Conservation (phyloP, 1,284 basidiomycete genomes). For the Fomitopsis schrenkii region DNA sequence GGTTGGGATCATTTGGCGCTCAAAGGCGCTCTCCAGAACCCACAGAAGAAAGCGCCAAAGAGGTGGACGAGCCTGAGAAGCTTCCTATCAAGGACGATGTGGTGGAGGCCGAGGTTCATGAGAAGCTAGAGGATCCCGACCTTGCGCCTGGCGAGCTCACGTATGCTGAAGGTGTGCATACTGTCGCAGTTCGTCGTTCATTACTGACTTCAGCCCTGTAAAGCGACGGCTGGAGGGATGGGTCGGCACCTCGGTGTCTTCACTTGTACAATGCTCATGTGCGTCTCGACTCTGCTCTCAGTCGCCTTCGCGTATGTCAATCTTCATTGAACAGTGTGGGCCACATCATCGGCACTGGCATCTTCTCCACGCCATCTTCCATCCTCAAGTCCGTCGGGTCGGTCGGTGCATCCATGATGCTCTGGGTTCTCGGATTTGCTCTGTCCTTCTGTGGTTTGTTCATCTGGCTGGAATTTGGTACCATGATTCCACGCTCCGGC, state of each 20-base stretch:
- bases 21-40: not conserved
- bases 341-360: constrained; percentile 56
- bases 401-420: constrained; percentile 55
- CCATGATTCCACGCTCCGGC: constrained; percentile 47
- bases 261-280: constrained; percentile 29
- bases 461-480: constrained; percentile 73
- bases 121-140: not conserved
- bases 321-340: constrained; percentile 34
- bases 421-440: constrained; percentile 69
- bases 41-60: not conserved
- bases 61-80: not conserved
- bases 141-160: constrained; percentile 16
- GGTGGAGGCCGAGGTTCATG: not conserved
- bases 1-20: not conserved
- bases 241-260: constrained; percentile 29
- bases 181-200: not conserved
- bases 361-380: constrained; percentile 60
- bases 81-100: not conserved
- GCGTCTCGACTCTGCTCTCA: not conserved
- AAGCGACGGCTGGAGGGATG: constrained; percentile 28
- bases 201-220: not conserved
- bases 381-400: constrained; percentile 64
- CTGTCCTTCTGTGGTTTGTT: constrained; percentile 60
- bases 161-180: constrained; percentile 17
- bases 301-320: not conserved